Base-by-base conservation (phyloP, 495 filamentous ascomycete genomes). In the Penicillium lividum region DNA sequence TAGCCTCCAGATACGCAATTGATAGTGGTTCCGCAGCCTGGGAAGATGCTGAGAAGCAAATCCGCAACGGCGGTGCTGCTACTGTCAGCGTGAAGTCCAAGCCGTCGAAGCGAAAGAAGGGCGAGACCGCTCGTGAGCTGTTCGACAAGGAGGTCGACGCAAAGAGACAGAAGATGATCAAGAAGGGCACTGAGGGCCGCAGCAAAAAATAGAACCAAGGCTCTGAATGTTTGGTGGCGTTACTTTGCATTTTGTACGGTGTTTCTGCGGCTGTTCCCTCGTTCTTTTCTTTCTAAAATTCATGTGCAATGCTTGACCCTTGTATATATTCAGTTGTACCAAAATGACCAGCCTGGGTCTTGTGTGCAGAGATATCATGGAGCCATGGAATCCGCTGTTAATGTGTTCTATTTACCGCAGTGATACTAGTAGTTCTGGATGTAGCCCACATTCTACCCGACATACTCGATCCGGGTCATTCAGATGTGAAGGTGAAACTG, bases 21-120 rank as follows among this genome's bases (percentile, higher is more conserved):
- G 86, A 87, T 31, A 84, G 86, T 51, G 89, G 86, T 28, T 77
- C 72, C 16, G 78, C 85, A 9, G 86, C 81, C 9, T 97, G 93
- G 93, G 85, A 86, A 57, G 87, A 89, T 7, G 92, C 93, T 4
- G 93, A 96, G 73, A 87, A 87, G 60, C 86, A 89, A 65, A 85
- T 95, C 46, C 75, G 80, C 10, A 73, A 67, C 53, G 80, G 85
- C 33, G 81, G 82, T 55, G 86, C 81, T 60, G 77, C 85, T 7
- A 87, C 89, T n/a, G 91, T 98, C 36, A 93, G 89, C 66, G 84
- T 98, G 28, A 94, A 92, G 77, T 80, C 74, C 3, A 91, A 90
- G 74, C 58, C 71, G 1, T 70, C 74, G 25, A 96, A 96, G 78
- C 79, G 93, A 55, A 97, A 96, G 77, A 89, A 88, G 43, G 29